phyloP scores from a whole-genome alignment of 140 eudicot genomes.

The Bidens hawaiensis region DNA sequence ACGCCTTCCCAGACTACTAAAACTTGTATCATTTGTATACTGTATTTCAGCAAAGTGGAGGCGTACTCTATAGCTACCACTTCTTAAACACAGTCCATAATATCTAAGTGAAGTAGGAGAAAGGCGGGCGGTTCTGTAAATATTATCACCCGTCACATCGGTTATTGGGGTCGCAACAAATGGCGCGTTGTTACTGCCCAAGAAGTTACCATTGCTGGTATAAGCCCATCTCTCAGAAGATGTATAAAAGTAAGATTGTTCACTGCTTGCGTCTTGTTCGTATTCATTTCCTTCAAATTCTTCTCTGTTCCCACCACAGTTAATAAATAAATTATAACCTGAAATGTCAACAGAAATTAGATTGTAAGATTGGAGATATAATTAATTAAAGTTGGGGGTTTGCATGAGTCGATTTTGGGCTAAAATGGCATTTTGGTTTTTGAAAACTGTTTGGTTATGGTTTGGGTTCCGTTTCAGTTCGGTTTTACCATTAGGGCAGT shows the following conservation, averaged over 20 bases:
- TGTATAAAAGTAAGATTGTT: constrained; percentile 44
- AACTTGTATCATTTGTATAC: constrained; percentile 41
- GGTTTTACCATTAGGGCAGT: no score
- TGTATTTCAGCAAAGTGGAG: constrained; percentile 91
- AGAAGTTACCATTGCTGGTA: constrained; percentile 62
- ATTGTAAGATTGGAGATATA: not conserved
- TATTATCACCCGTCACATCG: constrained; percentile 22
- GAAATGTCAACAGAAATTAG: constrained; percentile 19
- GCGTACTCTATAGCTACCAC: constrained; percentile 73
- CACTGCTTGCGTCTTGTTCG: constrained; percentile 40
- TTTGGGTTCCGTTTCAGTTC: no score
- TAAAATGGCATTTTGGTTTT: no score
- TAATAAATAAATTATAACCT: constrained; percentile 59
- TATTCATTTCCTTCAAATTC: constrained; percentile 56
- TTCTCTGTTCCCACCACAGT: constrained; percentile 63
- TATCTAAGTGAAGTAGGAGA: constrained; percentile 72
- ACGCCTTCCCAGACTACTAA: constrained; percentile 63
- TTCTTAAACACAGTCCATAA: constrained; percentile 66
- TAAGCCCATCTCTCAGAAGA: constrained; percentile 65
- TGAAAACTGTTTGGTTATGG: no score
- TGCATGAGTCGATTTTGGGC: no score
- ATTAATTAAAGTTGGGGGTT: no score
- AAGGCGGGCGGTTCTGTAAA: constrained; percentile 64
- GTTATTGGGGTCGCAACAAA: constrained; percentile 16
- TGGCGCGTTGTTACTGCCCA: constrained; percentile 25